Evolutionary conservation across 495 filamentous ascomycete genomes (phyloP).

Genomic region (Aspergillus cavernicola): DNA sequence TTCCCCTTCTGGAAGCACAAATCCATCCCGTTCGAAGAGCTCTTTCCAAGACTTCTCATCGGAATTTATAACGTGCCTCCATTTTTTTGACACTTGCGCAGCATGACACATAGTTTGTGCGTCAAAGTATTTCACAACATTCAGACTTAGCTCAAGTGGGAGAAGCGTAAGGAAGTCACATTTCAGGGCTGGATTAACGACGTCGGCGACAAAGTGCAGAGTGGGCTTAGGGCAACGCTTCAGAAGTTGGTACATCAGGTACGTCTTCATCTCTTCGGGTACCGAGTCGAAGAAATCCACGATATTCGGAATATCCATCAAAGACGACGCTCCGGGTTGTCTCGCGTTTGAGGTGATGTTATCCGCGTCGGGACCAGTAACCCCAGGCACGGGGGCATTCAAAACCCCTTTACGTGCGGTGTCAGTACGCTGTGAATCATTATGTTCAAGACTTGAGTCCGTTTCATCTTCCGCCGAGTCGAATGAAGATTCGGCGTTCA

Average conservation of each 20-base stretch:
- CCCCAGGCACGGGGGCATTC: conserved; percentile 4
- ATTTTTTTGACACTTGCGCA: conserved; percentile 90
- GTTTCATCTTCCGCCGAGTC: conserved; percentile 43
- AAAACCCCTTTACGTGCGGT: conserved; percentile 20
- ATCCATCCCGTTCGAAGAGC: conserved; percentile 80
- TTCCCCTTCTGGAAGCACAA: conserved; percentile 73
- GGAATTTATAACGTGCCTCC: conserved; percentile 83
- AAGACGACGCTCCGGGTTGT: conserved; percentile 33
- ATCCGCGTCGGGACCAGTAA: conserved; percentile 1
- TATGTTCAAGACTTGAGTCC: conserved; percentile 44
- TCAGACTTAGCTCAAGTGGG: conserved; percentile 80
- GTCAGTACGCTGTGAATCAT: conserved; percentile 24
- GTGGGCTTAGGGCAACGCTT: conserved; percentile 85
- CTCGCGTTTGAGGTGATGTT: conserved; percentile 10
- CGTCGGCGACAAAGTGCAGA: conserved; percentile 83
- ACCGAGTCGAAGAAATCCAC: conserved; percentile 87
- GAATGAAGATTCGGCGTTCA: conserved; percentile 45
- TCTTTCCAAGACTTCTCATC: conserved; percentile 97
- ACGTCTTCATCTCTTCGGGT: conserved; percentile 81
- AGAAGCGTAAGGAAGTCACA: conserved; percentile 85
- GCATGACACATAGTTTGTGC: conserved; percentile 83
- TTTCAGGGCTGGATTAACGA: conserved; percentile 94
- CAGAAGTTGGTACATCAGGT: conserved; percentile 94
- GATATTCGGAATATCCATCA: conserved; percentile 77
- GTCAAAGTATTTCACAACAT: conserved; percentile 84